Base-by-base conservation (phyloP, 2,329 filamentous ascomycete species). In the Alternaria ventricosa region DNA sequence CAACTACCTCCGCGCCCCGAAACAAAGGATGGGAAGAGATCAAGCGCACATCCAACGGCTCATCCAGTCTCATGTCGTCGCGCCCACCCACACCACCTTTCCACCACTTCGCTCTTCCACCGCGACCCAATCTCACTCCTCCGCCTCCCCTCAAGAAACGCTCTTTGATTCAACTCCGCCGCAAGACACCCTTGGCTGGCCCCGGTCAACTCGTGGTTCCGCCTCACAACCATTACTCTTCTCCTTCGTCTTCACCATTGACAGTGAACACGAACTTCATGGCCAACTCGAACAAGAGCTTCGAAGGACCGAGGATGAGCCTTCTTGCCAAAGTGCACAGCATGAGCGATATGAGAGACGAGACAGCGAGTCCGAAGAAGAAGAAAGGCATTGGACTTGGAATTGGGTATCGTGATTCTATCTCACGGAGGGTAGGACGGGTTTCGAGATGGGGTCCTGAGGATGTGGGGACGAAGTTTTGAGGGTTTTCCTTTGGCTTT, bases 1-100 rank as follows among this genome's bases (percentile, higher is more conserved):
- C 61, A 23, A 20, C 20, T 8, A n/a, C 69, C 57, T 18, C 33
- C 15, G n/a, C 28, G 2, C 55, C 55, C 5, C 15, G 23, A 15
- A 61, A 72, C 50, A 68, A 69, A 50, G 73, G 75, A 20, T 78
- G 75, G 75, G 76, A 76, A 10, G 73, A 75, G 1, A 76, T 77
- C 57, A 76, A 72, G 23, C 66, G 67, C 43, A 57, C 55, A 20
- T 69, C 66, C 7, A 54, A 56, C 20, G 27, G 45, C 46, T 61
- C 62, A 5, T 49, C 33, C 18, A 62, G 22, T 23, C 50, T 58
- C 18, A 33, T 60, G 2, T 66, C 60, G 5, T 50, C 57, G 1
- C 18, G 25, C 20, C 44, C 57, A 7, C 56, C 54, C 11, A 55
- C 66, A 23, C 56, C 63, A 11, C 51, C 67, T 47, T 50, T 23